These are phyloP conservation scores for Carpinus viminea DNA, from an alignment of 306 rosid species.

Conservation along the genomic window DNA sequence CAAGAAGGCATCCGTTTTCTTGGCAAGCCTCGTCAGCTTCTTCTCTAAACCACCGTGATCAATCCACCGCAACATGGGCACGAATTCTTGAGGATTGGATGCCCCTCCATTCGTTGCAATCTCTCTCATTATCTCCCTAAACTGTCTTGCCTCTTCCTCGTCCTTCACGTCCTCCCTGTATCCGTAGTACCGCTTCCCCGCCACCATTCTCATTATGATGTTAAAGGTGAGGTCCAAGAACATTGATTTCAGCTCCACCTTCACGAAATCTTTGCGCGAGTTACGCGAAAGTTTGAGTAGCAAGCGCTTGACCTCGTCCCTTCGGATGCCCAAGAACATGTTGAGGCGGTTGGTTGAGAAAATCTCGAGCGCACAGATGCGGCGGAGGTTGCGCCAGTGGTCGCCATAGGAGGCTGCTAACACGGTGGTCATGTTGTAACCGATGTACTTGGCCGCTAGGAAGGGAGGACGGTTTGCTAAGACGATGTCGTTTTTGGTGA, in stretches of 20 bases:
- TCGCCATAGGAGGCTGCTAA: constrained; percentile 48
- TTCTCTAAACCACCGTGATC: constrained; percentile 20
- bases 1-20: constrained; percentile 29
- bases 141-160: constrained; percentile 43
- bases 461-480: constrained; percentile 49
- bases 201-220: constrained; percentile 58
- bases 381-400: constrained; percentile 28
- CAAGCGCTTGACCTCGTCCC: constrained; percentile 41
- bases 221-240: constrained; percentile 31
- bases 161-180: constrained; percentile 25
- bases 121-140: constrained; percentile 41
- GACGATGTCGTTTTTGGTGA: constrained; percentile 60
- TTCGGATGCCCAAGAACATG: constrained; percentile 31
- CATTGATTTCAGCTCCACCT: constrained; percentile 13
- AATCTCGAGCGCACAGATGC: constrained; percentile 50
- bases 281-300: constrained; percentile 22
- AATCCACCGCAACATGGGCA: constrained; percentile 43
- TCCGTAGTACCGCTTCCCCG: constrained; percentile 64
- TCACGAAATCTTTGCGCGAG: constrained; percentile 5
- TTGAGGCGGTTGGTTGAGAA: constrained; percentile 43
- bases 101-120: constrained; percentile 8
- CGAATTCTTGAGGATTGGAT: constrained; percentile 22
- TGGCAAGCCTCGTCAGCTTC: constrained; percentile 1
- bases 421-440: constrained; percentile 42
- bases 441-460: constrained; percentile 32